Base-by-base conservation (phyloP, 2,329 filamentous ascomycete genomes). In the Trichoderma sp. region DNA sequence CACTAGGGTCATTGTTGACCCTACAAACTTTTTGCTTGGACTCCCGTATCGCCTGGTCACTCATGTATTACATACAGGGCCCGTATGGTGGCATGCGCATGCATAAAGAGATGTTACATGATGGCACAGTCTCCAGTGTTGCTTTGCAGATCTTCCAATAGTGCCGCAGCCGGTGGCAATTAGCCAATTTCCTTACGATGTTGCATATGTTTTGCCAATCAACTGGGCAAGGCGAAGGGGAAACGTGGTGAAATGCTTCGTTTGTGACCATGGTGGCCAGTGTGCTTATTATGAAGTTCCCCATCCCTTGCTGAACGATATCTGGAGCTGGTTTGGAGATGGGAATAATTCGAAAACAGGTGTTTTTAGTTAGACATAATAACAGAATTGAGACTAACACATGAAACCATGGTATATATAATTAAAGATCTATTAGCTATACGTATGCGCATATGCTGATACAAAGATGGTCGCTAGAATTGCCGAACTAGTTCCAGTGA, bases 161-260 rank as follows among this genome's bases (percentile, higher is more conserved):
- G 60, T 63, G 31, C 21, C 52, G 1, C 31, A 53, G 21, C 47
- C 60, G 13, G 60, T 35, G 21, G 60, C 60, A 11, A 63, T 63
- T 31, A 63, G 60, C 47, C 60, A 63, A 27, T 63, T 63, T n/a
- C 60, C 60, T 53, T 63, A 53, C 27, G 60, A 63, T 63, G 19
- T 63, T 16, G 33, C 47, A 13, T 63, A 63, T 8, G 21, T 47
- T 19, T 8, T 63, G 31, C 60, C 60, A 3, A 24, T 63, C 14
- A 47, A 63, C 0, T 63, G 60, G 60, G 60, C 60, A 14, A 63
- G 31, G 16, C 60, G 47, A n/a, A 47, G 60, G 4, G 60, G 60
- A 2, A 63, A 63, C 19, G 60, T 53, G 4, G 19, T 35, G 16
- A 37, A 7, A 19, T 5, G 60, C 8, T 37, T 37, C 27, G 29